Evolutionary conservation across 2,329 filamentous ascomycete genomes (phyloP).

Genomic region (Xylaria sp.): DNA sequence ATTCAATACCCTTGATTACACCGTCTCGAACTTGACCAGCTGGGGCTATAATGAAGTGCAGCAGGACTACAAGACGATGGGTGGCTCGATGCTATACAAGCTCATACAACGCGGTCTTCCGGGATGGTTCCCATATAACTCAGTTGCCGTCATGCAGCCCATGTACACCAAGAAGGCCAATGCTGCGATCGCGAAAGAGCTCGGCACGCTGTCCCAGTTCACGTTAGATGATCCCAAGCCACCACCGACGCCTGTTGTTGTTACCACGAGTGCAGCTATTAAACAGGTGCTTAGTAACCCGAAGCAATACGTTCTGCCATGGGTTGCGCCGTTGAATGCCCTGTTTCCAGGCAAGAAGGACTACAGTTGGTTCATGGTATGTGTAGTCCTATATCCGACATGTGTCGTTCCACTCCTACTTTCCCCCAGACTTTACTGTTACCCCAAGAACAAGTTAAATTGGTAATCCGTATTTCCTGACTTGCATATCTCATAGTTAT

Average conservation of each 20-base stretch:
- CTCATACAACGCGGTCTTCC: conserved; percentile 53
- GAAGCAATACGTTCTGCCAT: conserved; percentile 44
- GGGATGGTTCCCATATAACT: conserved; percentile 51
- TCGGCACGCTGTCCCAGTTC: conserved; percentile 46
- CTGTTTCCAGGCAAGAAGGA: conserved; percentile 47
- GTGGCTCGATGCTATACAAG: conserved; percentile 53
- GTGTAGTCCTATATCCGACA: not conserved
- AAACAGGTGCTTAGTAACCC: conserved; percentile 43
- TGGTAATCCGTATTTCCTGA: not conserved
- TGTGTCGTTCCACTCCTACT: too few relatives aligned
- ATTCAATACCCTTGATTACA: conserved; percentile 61
- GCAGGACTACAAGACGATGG: conserved; percentile 45
- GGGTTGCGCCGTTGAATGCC: conserved; percentile 41
- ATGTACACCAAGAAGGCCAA: conserved; percentile 53
- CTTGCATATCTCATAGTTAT: conserved; percentile 26
- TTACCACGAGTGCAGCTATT: conserved; percentile 39
- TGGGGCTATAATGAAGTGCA: conserved; percentile 52
- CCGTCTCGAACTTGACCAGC: conserved; percentile 46
- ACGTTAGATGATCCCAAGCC: conserved; percentile 45
- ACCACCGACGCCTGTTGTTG: conserved; percentile 40
- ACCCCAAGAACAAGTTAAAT: not conserved
- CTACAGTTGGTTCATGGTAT: conserved; percentile 45
- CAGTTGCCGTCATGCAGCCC: conserved; percentile 51
- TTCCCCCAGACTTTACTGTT: not conserved
- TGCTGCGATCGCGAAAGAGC: conserved; percentile 45